Evolutionary conservation across 108 stramenopile species (phyloP), one percentile per base, ranked within the genome.

Genomic region (Stephanodiscus minutulus): DNA sequence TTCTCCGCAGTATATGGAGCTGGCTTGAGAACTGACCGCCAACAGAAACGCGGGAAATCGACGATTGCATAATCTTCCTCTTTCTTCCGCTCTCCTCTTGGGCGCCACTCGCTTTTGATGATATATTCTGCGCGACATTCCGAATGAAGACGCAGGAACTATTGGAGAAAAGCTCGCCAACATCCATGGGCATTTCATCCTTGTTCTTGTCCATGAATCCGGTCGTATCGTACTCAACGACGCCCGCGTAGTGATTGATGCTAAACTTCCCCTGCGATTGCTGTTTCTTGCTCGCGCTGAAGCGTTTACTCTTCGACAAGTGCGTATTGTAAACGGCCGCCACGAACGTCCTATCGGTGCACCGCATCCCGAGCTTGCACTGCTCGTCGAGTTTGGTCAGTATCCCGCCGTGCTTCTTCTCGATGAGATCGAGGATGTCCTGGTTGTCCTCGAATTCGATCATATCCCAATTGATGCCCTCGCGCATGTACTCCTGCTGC

Each of bases 371-470:
- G 12, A 90, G 41, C 44, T 85, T 72, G 60, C 89, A 91, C 44
- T 90, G 87, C 68, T 95, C 93, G 66, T 92, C 91, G 22, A 95
- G 73, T 41, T 85, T 82, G 11, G 82, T 76, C 48, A 92, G 66
- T 53, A 95, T 86, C 7, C 93, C 93, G 20, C 74, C 82, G 29
- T 83, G 81, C 41, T 86, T 86, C 41, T 86, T 88, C 52, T 94
- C 91, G 61, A 97, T 94, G 55, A 96, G 65, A 68, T 92, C 93
- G 27, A 97, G 68, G 31, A 95, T 87, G 64, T 95, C 88, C 70
- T 96, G 91, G 61, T 97, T 97, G 68, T 97, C 96, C 25, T 90
- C 85, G 68, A 96, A 96, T n/a, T 81, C 69, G 54, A 97, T 95
- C 57, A 97, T 94, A 21, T 78, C 76, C 96, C 96, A 97, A 7